Base-by-base conservation (phyloP, 257 asterid species). In the Salvia rosmarinus region DNA sequence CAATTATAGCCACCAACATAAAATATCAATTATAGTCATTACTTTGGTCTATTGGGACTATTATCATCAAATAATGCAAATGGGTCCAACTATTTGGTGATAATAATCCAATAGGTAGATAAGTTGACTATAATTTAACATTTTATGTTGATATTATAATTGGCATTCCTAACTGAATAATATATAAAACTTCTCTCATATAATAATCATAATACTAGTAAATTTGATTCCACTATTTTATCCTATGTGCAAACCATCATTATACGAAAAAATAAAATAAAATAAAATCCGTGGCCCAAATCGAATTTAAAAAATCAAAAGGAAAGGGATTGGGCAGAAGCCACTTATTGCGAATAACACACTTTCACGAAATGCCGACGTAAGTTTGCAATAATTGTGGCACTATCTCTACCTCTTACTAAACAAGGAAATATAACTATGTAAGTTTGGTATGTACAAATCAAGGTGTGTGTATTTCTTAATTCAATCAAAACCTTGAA, bases 391-490 rank as follows among this genome's bases (percentile, higher is more conserved):
- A 69, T 76, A 70, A 62, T 62, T 76, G 80, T 49, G 19, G 39
- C 71, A 39, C 42, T 5, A 16, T 2, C 5, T 50, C 40, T 4
- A 10, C 4, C 9, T 39, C 59, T 72, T 77, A 40, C 76, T 68
- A 78, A 61, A 73, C 65, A 21, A 52, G 79, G 76, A 63, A 73
- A 69, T 35, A 20, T 39, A 52, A 42, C 21, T 9, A n/a, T 17
- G 13, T 13, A 64, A 40, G 12, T 63, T 21, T 10, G 19, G 4
- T 63, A 12, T 40, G n/a, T 51, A 51, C 3, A 61, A 39, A 39
- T 19, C 51, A 35, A 35, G 16, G 11, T 50, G 3, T 50, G 4
- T 50, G 11, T 3, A 17, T 49, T 47, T 47, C 6, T 47, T 47
- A 47, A n/a, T 14, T 51, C 44, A 9, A 9, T 37, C 44, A 39